phyloP scores from a whole-genome alignment of 805 yeast genomes.

The Zygoascus ofunaensis region DNA sequence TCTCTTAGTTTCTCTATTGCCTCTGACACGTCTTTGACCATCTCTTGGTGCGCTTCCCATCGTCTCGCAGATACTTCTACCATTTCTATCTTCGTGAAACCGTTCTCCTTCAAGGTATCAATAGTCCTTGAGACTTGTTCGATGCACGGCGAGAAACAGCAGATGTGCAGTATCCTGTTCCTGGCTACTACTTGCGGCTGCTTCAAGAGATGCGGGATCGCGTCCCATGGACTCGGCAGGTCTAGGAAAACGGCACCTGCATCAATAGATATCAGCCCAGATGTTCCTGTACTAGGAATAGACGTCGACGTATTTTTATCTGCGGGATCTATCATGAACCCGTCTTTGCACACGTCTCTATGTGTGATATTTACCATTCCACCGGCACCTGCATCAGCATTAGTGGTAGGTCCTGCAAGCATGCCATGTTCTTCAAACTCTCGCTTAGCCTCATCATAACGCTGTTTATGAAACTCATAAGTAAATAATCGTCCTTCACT shows the following conservation, averaged over 20 bases:
- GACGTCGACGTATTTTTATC: conserved; percentile 19
- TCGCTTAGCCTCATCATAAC: conserved; percentile 65
- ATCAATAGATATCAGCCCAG: conserved; percentile 25
- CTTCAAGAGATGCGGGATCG: conserved; percentile 59
- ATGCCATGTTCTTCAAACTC: conserved; percentile 75
- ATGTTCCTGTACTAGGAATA: not conserved
- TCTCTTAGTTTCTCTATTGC: conserved; percentile 72
- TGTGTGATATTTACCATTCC: conserved; percentile 63
- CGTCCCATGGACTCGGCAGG: conserved; percentile 95
- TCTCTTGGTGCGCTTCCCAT: conserved; percentile 84
- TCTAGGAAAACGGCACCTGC: conserved; percentile 81
- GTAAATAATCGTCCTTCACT: conserved; percentile 59
- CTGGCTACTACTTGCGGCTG: conserved; percentile 43
- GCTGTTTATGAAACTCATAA: conserved; percentile 82
- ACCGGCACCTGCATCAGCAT: too few species aligned
- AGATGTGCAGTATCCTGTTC: conserved; percentile 52
- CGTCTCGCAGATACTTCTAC: conserved; percentile 78
- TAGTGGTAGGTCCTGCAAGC: conserved; percentile 26
- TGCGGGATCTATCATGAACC: conserved; percentile 49
- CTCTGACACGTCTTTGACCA: conserved; percentile 75
- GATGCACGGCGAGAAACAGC: conserved; percentile 96
- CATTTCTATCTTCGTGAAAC: conserved; percentile 85
- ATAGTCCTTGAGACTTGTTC: conserved; percentile 92
- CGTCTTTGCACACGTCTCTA: conserved; percentile 85
- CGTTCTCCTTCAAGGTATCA: conserved; percentile 58